Base-by-base conservation (phyloP, 202 grass and related monocot species). In the Digitaria exilis region DNA sequence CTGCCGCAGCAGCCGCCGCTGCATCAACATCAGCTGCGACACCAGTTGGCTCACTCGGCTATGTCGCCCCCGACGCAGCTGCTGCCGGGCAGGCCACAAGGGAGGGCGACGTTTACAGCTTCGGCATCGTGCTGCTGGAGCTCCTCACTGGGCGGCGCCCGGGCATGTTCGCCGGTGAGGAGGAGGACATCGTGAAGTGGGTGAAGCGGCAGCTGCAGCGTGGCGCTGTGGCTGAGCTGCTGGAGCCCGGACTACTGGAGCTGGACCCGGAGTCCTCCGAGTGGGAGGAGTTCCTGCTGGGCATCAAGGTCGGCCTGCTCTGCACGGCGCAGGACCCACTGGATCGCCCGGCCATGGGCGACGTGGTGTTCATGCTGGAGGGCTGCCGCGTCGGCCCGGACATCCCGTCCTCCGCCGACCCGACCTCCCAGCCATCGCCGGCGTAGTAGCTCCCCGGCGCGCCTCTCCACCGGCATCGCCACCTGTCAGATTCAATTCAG, bases 331-430 rank as follows among this genome's bases (percentile, higher is more conserved):
- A 89, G 4, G 96, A 99, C 78, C 89, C 89, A 1, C 73, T 93
- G 18, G 96, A 98, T 62, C 89, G 96, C 19, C 96, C 91, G 6
- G 88, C 96, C 19, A 99, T 99, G 93, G 91, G 89, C 31, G 96
- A 99, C 80, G 87, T 99, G 74, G 96, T 99, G 84, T 99, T 99
- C 91, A 99, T 99, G 96, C 93, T 99, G 19, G 96, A 99, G 87
- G 93, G 96, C 59, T 99, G 96, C 89, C 91, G 96, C 17, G 96
- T 99, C 32, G 93, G 96, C 17, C 93, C 93, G 2, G 96, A 99
- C 71, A 87, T 96, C 82, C 93, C 96, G 49, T 99, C 96, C 65
- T 99, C 96, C 21, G 89, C 96, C 45, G 93, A 99, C 42, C 96
- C 96, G 45, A 99, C 96, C 72, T 90, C 96, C 17, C 91, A 96